Base-by-base conservation (phyloP, 2,329 filamentous ascomycete species). In the Alternaria arbusti region DNA sequence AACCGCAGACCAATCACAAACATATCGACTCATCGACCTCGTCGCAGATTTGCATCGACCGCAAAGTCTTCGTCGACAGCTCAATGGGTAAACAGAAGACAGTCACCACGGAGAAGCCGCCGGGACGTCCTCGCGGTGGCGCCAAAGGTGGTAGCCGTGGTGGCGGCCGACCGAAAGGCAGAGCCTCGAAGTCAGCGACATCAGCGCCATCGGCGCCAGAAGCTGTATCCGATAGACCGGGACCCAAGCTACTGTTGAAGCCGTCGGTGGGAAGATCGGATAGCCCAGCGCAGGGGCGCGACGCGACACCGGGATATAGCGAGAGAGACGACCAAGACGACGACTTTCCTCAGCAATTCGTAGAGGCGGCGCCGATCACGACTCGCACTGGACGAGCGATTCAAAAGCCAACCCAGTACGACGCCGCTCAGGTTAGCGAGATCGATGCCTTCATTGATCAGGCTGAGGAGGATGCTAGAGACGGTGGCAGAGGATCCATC, bases 381-480 rank as follows among this genome's bases (percentile, higher is more conserved):
- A 58, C 60, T 11, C 64, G 64, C 10, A 51, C 45, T n/a, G 61
- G 64, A 28, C 32, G 66, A n/a, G 36, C 40, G 1, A 6, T 56
- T 4, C n/a, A 52, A 2, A 59, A 55, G 25, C 46, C 46, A 3
- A 44, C 40, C 12, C 36, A 64, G 1, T n/a, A 23, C 5, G 47
- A 63, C 12, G 32, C 25, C 13, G 36, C 56, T 13, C 13, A 55
- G 11, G 60, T 44, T 23, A 55, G 56, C 28, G 64, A 66, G 3
- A 36, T 54, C 25, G 62, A 59, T 1, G n/a, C 20, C 6, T 20
- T 40, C 11, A 49, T 61, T 32, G 54, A 47, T 2, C 49, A 50
- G 12, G 49, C 22, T 11, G 55, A 57, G 6, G 23, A 32, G 5
- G 25, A 36, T 25, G 12, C 22, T 17, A 54, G 36, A 36, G n/a